These are phyloP conservation scores for Blastobotrys capitulatus DNA, from an alignment of 1,139 yeast species.

Conservation along the genomic window DNA sequence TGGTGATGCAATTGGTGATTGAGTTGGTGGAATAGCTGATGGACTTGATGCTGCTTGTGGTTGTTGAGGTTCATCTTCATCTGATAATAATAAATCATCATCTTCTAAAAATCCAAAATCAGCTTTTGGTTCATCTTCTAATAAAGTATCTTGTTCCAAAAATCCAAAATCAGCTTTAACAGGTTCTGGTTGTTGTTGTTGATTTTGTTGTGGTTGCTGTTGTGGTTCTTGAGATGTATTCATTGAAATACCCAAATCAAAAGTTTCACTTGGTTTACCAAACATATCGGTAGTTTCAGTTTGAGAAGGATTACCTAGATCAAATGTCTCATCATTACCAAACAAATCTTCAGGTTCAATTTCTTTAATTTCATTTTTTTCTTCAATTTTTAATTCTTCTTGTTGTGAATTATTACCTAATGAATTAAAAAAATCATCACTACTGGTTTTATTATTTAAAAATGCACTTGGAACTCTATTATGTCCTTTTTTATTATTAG, in stretches of 20 bases:
- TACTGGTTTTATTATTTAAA: constrained; percentile 6
- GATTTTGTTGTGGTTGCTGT: not conserved
- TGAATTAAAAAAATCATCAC: constrained; percentile 20
- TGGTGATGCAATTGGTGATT: not conserved
- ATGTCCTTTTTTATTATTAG: constrained; percentile 9
- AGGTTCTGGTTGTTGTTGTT: not conserved
- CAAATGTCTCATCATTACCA: constrained; percentile 6
- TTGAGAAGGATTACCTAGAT: constrained; percentile 4
- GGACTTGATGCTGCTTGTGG: constrained; percentile 1
- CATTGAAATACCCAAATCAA: constrained; percentile 1
- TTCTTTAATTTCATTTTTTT: constrained; percentile 12
- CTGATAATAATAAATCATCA: constrained; percentile 27
- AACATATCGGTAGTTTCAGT: not conserved
- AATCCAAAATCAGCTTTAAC: constrained; percentile 34
- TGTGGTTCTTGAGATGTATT: not conserved
- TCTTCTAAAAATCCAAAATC: constrained; percentile 43
- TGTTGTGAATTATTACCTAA: constrained; percentile 3
- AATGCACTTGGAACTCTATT: constrained; percentile 21
- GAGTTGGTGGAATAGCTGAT: not conserved
- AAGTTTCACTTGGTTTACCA: constrained; percentile 1
- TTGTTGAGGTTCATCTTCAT: constrained; percentile 8
- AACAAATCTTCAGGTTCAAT: constrained; percentile 5
- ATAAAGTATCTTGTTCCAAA: constrained; percentile 42
- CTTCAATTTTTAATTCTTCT: not conserved
- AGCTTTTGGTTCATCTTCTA: constrained; percentile 12